Evolutionary conservation across 371 early-diverging fungal species (phyloP).

Genomic region (Vairimorpha ceranae): DNA sequence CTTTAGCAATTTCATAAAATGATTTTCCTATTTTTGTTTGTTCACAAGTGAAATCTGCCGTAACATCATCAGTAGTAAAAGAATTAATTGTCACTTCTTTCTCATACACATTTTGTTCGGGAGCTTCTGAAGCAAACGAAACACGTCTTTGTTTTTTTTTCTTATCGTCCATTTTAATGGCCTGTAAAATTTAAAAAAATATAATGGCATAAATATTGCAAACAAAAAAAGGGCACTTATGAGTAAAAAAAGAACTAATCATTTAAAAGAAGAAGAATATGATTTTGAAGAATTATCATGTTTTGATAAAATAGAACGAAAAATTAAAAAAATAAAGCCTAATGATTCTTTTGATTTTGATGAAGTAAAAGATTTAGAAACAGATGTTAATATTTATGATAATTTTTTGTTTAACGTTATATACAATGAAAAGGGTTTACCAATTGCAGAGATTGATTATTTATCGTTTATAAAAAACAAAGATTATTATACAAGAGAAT

Average conservation of each 20-base stretch:
- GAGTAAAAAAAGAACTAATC: background rate
- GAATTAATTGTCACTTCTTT: slow-evolving; percentile 7
- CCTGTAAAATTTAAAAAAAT: too few relatives aligned
- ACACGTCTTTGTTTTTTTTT: slow-evolving; percentile 37
- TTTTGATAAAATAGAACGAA: background rate
- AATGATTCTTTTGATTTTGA: background rate
- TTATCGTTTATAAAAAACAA: background rate
- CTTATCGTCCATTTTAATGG: slow-evolving; percentile 34
- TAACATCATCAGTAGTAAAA: background rate
- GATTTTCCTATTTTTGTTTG: background rate
- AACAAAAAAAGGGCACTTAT: background rate
- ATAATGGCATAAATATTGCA: too few relatives aligned
- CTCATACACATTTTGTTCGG: slow-evolving; percentile 31
- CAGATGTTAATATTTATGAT: background rate
- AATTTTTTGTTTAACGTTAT: background rate
- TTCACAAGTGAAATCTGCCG: background rate
- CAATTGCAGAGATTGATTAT: background rate
- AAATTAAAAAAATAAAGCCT: background rate
- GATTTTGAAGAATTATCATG: background rate
- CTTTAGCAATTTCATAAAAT: background rate
- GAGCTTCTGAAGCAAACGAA: slow-evolving; percentile 46
- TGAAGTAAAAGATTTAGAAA: background rate
- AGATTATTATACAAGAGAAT: background rate
- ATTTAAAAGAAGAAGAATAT: background rate
- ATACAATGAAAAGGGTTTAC: background rate